Base-by-base conservation (phyloP, 2,329 filamentous ascomycete genomes). In the Pseudodiploospora longispora region DNA sequence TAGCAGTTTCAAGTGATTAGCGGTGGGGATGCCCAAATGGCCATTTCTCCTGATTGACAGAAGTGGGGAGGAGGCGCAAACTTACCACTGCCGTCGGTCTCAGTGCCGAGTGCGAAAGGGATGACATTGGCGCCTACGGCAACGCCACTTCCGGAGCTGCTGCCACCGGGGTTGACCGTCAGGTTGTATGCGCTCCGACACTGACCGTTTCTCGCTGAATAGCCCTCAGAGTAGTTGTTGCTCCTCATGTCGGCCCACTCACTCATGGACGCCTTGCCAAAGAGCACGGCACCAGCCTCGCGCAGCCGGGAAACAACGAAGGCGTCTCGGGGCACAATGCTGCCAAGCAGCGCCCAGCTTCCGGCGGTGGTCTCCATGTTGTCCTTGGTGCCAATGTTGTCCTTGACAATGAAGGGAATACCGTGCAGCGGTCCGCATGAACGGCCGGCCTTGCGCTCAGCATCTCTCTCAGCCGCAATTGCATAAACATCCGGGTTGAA, bases 181-280 rank as follows among this genome's bases (percentile, higher is more conserved):
- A 86, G 62, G 55, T 88, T 85, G 55, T 87, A 88, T 0, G 84
- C 70, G 52, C 71, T 81, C 38, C 80, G 68, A 39, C 70, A 70
- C 60, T 87, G 82, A 0, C 81, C 82, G 27, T 81, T 81, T 6
- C 81, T 69, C 4, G 66, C 73, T 35, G 76, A 82, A 56, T 80
- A 87, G 2, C 82, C 83, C 58, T 84, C 80, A 0, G 78, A 82
- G 58, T 85, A 83, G 54, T 78, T 74, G 52, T 72, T 82, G 50
- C 70, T 76, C 32, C 83, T 72, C 80, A 86, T 85, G 47, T 81
- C 77, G 0, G 85, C 84, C 83, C 84, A 89, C 59, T 90, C 85
- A 49, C 75, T 82, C 43, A 89, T 62, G 1, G 76, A 78, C 1
- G 83, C 77, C 59, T 89, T 85, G 34, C 85, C 85, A 41, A 90